A percentile compares a stretch with the other conserved stretches of the same genome.
Evolutionary conservation across 2,329 filamentous ascomycete genomes (phyloP).

Genomic region (Dryadomyces quercivorus): DNA sequence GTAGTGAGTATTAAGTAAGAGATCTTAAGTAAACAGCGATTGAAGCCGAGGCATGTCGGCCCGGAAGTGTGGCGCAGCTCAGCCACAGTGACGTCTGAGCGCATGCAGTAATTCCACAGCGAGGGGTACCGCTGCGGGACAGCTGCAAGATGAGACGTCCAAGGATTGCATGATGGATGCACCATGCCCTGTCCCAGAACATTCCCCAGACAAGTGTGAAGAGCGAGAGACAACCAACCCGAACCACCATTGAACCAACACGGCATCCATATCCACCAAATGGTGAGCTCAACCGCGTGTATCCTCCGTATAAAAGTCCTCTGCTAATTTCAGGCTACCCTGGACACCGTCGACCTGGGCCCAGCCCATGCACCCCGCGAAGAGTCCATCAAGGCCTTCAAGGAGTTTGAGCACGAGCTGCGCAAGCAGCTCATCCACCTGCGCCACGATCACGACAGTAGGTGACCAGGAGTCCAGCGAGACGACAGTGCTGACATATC

Average conservation of each 20-base stretch:
- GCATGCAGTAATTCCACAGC: not conserved
- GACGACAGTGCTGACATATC: not conserved
- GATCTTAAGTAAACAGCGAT: too few relatives aligned
- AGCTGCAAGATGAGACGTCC: too few relatives aligned
- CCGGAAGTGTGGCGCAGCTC: not conserved
- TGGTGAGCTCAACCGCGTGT: too few relatives aligned
- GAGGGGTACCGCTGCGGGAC: too few relatives aligned
- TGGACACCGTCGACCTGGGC: constrained; percentile 39
- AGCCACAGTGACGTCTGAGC: not conserved
- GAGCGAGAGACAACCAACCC: too few relatives aligned
- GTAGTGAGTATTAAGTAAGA: too few relatives aligned
- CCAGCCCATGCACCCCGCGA: constrained; percentile 34
- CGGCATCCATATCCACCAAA: too few relatives aligned
- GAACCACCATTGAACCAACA: too few relatives aligned
- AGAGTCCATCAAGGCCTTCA: constrained; percentile 37
- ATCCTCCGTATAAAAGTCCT: too few relatives aligned
- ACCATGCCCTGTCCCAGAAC: too few relatives aligned
- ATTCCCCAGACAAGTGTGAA: too few relatives aligned
- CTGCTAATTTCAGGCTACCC: constrained; percentile 27
- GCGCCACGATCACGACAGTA: constrained; percentile 33
- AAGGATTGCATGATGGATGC: too few relatives aligned
- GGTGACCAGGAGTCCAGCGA: constrained; percentile 2
- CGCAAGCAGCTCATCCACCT: constrained; percentile 37
- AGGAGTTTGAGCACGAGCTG: constrained; percentile 35
- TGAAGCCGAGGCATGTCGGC: not conserved